Evolutionary conservation across 2,329 filamentous ascomycete species (phyloP).

Genomic region (Colletotrichum tamarilloi): DNA sequence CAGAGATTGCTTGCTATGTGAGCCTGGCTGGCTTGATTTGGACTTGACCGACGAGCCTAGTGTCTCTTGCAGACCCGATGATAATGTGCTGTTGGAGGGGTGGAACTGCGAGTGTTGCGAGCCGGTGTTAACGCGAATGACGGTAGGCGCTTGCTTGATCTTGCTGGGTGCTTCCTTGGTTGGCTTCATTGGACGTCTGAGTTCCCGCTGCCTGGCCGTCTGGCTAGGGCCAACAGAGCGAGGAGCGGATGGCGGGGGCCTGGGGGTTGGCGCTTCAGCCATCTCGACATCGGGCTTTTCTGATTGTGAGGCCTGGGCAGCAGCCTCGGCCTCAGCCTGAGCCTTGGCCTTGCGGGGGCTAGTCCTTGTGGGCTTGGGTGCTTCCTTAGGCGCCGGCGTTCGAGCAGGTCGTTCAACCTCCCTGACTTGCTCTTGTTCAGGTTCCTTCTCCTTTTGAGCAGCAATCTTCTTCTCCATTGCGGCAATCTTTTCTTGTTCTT

Average conservation of each 20-base stretch:
- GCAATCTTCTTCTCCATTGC: conserved; percentile 64
- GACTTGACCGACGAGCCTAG: conserved; percentile 59
- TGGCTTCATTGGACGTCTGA: conserved; percentile 71
- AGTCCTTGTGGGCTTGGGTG: conserved; percentile 56
- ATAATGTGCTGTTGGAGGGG: conserved; percentile 66
- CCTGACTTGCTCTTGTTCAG: conserved; percentile 33
- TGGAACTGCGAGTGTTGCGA: conserved; percentile 71
- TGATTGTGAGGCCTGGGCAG: conserved; percentile 38
- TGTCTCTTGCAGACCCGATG: conserved; percentile 69
- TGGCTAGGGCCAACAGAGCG: conserved; percentile 61
- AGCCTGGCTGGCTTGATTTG: conserved; percentile 75
- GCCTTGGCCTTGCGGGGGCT: conserved; percentile 64
- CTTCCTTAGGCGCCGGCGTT: conserved; percentile 50
- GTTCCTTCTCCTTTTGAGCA: conserved; percentile 55
- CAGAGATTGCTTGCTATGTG: conserved; percentile 67
- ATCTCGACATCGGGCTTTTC: conserved; percentile 64
- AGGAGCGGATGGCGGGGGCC: conserved; percentile 71
- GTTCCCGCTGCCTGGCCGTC: conserved; percentile 60
- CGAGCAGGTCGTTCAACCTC: conserved; percentile 37
- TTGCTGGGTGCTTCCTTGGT: conserved; percentile 69
- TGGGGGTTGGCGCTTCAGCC: conserved; percentile 63
- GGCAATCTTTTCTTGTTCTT: conserved; percentile 66
- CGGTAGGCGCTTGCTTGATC: conserved; percentile 75
- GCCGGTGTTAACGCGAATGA: conserved; percentile 77
- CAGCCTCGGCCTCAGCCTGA: conserved; percentile 46